Evolutionary conservation across 192 early-diverging fungal species (phyloP).

Genomic region (Endogone sp.): DNA sequence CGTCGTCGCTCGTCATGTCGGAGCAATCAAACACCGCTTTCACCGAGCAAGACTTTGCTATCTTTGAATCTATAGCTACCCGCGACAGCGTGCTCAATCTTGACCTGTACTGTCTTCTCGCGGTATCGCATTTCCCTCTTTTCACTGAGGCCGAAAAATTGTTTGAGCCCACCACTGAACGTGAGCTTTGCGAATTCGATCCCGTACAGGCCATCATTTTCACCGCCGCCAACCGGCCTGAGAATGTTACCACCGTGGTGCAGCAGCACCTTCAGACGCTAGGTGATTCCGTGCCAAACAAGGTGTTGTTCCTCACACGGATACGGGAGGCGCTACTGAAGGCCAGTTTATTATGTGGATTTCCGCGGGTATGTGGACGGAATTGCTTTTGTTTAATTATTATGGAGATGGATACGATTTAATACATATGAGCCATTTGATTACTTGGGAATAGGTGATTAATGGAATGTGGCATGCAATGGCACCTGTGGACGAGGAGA

Average conservation of each 20-base stretch:
- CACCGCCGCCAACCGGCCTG: slow-evolving; percentile 4
- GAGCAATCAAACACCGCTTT: too few relatives aligned
- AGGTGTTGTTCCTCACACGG: slow-evolving; percentile 7
- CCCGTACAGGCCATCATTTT: neutral
- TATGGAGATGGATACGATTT: too few relatives aligned
- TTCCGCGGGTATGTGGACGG: slow-evolving; percentile 5
- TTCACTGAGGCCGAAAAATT: too few relatives aligned
- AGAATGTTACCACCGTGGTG: neutral
- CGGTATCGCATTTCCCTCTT: neutral
- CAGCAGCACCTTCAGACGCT: neutral
- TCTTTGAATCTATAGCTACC: neutral
- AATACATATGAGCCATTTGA: too few relatives aligned
- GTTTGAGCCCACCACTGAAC: too few relatives aligned
- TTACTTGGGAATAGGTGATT: too few relatives aligned
- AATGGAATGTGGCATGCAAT: neutral
- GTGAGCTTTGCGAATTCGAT: neutral
- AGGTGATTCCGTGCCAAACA: neutral
- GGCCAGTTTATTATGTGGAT: slow-evolving; percentile 5
- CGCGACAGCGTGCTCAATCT: neutral
- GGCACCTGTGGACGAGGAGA: neutral
- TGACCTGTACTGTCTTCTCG: neutral
- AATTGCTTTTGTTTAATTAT: neutral
- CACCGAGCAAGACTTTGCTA: neutral
- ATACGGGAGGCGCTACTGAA: slow-evolving; percentile 11
- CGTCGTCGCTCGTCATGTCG: too few relatives aligned